Base-by-base conservation (phyloP, 495 filamentous ascomycete genomes). In the Rhypophila decipiens region DNA sequence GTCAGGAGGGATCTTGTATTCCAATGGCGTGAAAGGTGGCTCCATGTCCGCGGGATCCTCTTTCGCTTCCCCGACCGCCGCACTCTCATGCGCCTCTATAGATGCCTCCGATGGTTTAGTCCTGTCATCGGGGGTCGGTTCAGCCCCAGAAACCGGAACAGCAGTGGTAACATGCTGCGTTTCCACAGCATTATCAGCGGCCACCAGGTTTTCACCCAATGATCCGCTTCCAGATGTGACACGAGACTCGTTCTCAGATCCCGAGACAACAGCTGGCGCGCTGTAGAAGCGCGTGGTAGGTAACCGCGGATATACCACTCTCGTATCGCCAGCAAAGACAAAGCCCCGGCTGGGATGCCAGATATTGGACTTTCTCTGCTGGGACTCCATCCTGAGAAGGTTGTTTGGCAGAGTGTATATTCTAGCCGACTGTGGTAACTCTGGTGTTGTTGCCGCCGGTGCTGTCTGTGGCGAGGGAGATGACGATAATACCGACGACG, bases 1-100 rank as follows among this genome's bases (percentile, higher is more conserved):
- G 22, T 71, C 59, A 23, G 69, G 65, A 8, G 60, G 52, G 49
- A 78, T 77, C 42, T 68, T 71, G 52, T 63, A 79, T 0, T 66
- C 57, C 12, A 73, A 49, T 3, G 61, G 55, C 2, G 62, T 57
- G 33, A 59, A 60, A 0, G 70, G 72, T 9, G 64, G 61, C 2
- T 55, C 34, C 18, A 53, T n/a, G 11, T 46, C 24, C 15, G 33
- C 44, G 1, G 21, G 43, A 3, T 35, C 24, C n/a, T 7, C 17
- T 2, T 8, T 17, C 0, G 29, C 10, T 11, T 24, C 12, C n/a
- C n/a, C n/a, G n/a, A n/a, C n/a, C n/a, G n/a, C n/a, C n/a, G n/a
- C n/a, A n/a, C n/a, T n/a, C n/a, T n/a, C n/a, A n/a, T n/a, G n/a
- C n/a, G n/a, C n/a, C n/a, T n/a, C n/a, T n/a, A n/a, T n/a, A 3